phyloP scores from a whole-genome alignment of 2,329 filamentous ascomycete species.

The Cladosporium phlei region DNA sequence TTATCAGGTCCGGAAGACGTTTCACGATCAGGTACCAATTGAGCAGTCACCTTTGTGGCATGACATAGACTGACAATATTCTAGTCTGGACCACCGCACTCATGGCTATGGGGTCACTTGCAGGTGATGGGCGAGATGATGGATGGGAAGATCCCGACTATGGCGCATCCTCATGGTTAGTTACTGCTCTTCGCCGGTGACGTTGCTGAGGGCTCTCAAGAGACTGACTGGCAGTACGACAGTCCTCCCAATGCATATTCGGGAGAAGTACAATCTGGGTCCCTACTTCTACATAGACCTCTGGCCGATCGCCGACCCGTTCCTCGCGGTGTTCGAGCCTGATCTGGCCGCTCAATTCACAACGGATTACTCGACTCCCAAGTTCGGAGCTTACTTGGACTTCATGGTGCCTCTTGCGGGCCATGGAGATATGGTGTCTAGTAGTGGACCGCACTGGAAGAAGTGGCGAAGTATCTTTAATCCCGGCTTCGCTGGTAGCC shows the following conservation, averaged over 20 bases:
- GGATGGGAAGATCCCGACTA: neutral
- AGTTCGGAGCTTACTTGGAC: constrained; percentile 12
- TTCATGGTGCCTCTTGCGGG: constrained; percentile 20
- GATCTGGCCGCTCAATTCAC: constrained; percentile 16
- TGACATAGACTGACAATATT: constrained; percentile 16
- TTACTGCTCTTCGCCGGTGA: neutral
- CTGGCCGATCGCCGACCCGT: constrained; percentile 20
- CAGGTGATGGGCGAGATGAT: constrained; percentile 17
- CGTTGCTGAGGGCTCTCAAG: too few species aligned
- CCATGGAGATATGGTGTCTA: constrained; percentile 22
- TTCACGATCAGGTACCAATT: constrained; percentile 1
- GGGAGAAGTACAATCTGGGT: constrained; percentile 20
- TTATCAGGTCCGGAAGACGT: constrained; percentile 4
- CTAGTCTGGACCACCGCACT: constrained; percentile 21
- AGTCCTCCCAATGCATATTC: constrained; percentile 12
- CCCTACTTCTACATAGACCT: constrained; percentile 21
- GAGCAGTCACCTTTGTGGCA: neutral
- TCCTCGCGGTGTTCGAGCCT: constrained; percentile 19
- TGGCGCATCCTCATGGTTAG: constrained; percentile 18
- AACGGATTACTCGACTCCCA: constrained; percentile 15
- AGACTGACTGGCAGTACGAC: neutral
- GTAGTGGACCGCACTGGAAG: constrained; percentile 39
- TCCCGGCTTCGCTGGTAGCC: constrained; percentile 36
- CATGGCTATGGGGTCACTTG: constrained; percentile 21
- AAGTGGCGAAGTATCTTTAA: constrained; percentile 42